phyloP scores from a whole-genome alignment of 495 filamentous ascomycete species.

The Neurospora intermedia region DNA sequence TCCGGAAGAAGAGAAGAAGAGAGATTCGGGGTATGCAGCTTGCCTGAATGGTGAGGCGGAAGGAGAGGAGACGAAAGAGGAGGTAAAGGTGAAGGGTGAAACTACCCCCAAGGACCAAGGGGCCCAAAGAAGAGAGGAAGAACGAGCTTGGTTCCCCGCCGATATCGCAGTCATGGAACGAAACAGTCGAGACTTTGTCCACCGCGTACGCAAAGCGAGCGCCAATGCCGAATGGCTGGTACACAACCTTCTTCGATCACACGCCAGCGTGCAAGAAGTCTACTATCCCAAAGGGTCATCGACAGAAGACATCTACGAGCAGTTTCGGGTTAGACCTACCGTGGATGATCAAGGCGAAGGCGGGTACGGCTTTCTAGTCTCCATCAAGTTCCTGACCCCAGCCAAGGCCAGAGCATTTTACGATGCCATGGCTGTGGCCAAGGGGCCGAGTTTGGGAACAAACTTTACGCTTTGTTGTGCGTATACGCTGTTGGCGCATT shows the following conservation, averaged over 20 bases:
- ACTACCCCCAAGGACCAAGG: too few species aligned
- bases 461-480: slow-evolving; percentile 22
- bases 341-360: background rate
- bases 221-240: slow-evolving; percentile 7
- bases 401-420: slow-evolving; percentile 13
- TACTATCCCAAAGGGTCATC: slow-evolving; percentile 14
- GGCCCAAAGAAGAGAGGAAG: background rate
- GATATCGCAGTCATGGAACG: slow-evolving; percentile 13
- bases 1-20: background rate
- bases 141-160: slow-evolving; percentile 8
- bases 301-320: slow-evolving; percentile 10
- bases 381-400: slow-evolving; percentile 6
- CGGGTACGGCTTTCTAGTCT: slow-evolving; percentile 16
- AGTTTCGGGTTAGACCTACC: background rate
- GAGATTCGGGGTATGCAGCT: background rate
- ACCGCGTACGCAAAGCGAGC: slow-evolving; percentile 4
- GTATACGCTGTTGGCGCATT: slow-evolving; percentile 18
- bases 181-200: slow-evolving; percentile 14
- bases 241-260: background rate
- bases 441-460: slow-evolving; percentile 22
- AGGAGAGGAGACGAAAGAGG: background rate
- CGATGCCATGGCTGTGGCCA: slow-evolving; percentile 14
- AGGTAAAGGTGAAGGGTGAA: too few species aligned
- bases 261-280: slow-evolving; percentile 6
- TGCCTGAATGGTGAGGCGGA: background rate